Evolutionary conservation across 1,139 yeast genomes (phyloP).

Genomic region (Pichia sp.): DNA sequence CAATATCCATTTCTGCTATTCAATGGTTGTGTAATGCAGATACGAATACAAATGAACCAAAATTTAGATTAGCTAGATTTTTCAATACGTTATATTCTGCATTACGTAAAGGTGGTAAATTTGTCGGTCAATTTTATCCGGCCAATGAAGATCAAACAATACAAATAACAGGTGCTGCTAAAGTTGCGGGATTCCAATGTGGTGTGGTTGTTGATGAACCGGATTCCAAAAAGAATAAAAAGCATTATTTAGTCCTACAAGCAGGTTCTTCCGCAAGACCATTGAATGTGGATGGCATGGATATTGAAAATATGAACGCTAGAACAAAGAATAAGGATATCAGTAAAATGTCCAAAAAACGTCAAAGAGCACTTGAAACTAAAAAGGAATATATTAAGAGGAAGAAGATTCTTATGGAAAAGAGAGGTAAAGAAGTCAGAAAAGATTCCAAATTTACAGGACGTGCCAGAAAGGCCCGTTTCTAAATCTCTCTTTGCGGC

Average conservation of each 20-base stretch:
- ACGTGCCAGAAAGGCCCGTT: constrained; percentile 82
- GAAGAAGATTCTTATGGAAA: constrained; percentile 90
- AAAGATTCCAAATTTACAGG: constrained; percentile 89
- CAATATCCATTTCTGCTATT: constrained; percentile 88
- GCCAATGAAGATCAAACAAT: constrained; percentile 80
- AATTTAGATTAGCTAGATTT: constrained; percentile 68
- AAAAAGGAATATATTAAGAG: constrained; percentile 77
- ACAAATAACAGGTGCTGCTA: constrained; percentile 74
- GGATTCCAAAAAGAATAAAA: constrained; percentile 84
- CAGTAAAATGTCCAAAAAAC: constrained; percentile 43
- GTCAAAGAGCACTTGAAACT: constrained; percentile 58
- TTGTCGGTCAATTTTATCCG: constrained; percentile 96
- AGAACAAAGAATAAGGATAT: constrained; percentile 33
- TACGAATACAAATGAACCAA: constrained; percentile 77
- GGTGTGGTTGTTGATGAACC: constrained; percentile 93
- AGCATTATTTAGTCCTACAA: constrained; percentile 81
- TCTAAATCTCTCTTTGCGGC: constrained; percentile 33
- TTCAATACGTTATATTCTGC: constrained; percentile 85
- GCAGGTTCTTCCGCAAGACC: constrained; percentile 74
- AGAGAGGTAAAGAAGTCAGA: constrained; percentile 86
- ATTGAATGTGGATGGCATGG: constrained; percentile 71
- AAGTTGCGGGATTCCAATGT: constrained; percentile 93
- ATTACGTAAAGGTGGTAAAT: constrained; percentile 89
- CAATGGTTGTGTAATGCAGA: constrained; percentile 99
- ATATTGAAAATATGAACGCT: constrained; percentile 49